A percentile compares a stretch with the other conserved stretches of the same genome.
These are phyloP conservation scores for Chytriomyces hyalinus DNA, from an alignment of 192 early-diverging fungal species.

Conservation along the genomic window DNA sequence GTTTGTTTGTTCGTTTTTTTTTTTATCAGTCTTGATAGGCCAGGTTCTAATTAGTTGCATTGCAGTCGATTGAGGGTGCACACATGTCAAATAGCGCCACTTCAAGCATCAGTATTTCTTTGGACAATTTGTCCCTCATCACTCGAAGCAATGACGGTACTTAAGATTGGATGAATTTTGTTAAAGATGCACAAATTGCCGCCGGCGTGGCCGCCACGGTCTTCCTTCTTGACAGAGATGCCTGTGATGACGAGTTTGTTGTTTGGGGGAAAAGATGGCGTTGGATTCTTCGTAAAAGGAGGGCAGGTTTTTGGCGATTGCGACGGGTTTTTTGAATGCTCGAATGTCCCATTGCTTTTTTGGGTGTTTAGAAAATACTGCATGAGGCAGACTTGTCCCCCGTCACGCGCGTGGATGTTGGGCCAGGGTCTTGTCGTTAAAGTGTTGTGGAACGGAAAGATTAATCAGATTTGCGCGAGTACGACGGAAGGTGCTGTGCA, in stretches of 20 bases:
- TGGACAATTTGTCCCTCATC: constrained; percentile 67
- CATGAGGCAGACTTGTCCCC: constrained; percentile 61
- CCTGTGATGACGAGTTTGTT: constrained; percentile 81
- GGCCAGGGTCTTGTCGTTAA: constrained; percentile 62
- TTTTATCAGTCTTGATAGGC: no score
- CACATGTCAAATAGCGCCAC: constrained; percentile 73
- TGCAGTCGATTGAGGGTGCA: constrained; percentile 73
- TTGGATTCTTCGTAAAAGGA: constrained; percentile 77
- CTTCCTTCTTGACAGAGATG: constrained; percentile 72
- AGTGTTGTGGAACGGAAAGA: constrained; percentile 80
- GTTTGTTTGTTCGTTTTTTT: no score
- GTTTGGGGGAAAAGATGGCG: constrained; percentile 83
- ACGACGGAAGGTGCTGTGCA: constrained; percentile 74
- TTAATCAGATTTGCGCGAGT: constrained; percentile 90
- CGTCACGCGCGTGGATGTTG: constrained; percentile 58
- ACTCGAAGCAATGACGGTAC: constrained; percentile 77
- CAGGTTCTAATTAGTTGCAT: no score
- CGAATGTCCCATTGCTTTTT: constrained; percentile 94
- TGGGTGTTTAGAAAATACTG: background rate
- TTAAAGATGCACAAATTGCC: constrained; percentile 73
- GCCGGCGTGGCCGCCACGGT: constrained; percentile 42
- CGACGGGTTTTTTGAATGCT: constrained; percentile 70
- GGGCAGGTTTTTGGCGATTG: constrained; percentile 56
- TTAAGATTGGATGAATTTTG: no score
- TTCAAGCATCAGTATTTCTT: constrained; percentile 73